phyloP scores from a whole-genome alignment of 441 rosid genomes.

The Flueggea neowawraea region DNA sequence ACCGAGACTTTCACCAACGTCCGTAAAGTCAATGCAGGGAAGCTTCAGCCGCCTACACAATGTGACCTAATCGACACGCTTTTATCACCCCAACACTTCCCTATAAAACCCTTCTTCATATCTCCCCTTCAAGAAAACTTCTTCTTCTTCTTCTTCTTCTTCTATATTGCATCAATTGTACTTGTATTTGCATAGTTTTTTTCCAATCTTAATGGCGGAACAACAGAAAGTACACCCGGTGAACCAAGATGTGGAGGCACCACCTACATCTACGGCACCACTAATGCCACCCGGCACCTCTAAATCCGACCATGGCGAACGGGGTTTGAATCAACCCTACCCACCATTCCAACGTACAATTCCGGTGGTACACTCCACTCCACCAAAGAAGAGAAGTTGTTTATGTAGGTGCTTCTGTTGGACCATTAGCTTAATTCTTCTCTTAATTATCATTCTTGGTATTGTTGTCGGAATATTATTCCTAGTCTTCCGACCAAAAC shows the following conservation, averaged over 20 bases:
- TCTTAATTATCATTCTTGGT: constrained; percentile 47
- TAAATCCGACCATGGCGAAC: constrained; percentile 40
- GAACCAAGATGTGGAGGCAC: constrained; percentile 43
- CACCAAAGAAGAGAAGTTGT: constrained; percentile 53
- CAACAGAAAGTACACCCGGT: constrained; percentile 65
- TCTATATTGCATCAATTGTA: background rate
- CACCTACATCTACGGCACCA: constrained; percentile 39
- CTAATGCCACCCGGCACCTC: constrained; percentile 43
- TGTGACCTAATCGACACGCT: too few species aligned
- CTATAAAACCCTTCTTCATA: too few species aligned
- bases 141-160: constrained; percentile 10
- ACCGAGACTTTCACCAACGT: too few species aligned
- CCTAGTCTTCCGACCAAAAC: constrained; percentile 78
- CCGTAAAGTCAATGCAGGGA: too few species aligned
- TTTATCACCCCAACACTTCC: too few species aligned
- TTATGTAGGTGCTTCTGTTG: constrained; percentile 68
- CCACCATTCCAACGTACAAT: constrained; percentile 38
- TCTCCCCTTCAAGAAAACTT: background rate
- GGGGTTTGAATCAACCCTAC: constrained; percentile 2
- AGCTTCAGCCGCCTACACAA: too few species aligned
- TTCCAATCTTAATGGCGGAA: constrained; percentile 41
- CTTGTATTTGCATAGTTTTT: background rate
- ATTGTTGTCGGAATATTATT: constrained; percentile 48
- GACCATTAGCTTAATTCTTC: constrained; percentile 47
- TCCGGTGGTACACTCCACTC: constrained; percentile 38